These are phyloP conservation scores for Canna indica DNA, from an alignment of 176 grass and related monocot species.

Conservation along the genomic window DNA sequence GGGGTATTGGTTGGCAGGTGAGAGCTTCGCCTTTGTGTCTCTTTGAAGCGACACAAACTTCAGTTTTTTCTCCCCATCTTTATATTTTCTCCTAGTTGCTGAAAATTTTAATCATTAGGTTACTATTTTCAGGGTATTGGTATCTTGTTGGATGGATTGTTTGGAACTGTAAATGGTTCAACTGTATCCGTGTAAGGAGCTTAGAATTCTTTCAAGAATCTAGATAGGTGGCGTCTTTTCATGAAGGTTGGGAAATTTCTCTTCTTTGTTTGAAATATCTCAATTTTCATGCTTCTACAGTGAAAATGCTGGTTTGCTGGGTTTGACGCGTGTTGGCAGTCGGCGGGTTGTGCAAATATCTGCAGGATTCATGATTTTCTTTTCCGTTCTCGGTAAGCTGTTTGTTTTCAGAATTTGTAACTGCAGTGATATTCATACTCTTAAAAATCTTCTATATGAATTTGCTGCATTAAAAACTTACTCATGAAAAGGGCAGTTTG, in stretches of 20 bases:
- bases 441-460: no score
- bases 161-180: constrained; percentile 72
- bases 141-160: constrained; percentile 68
- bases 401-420: background rate
- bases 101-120: constrained; percentile 6
- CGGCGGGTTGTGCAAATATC: constrained; percentile 92
- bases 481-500: background rate
- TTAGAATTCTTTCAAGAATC: background rate
- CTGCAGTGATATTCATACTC: background rate
- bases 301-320: constrained; percentile 81
- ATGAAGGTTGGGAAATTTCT: background rate
- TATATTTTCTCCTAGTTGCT: background rate
- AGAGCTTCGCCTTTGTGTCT: background rate
- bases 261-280: constrained; percentile 2
- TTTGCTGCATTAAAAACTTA: background rate
- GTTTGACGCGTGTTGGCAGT: constrained; percentile 63
- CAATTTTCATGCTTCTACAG: constrained; percentile 30
- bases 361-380: constrained; percentile 98
- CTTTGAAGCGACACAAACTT: background rate
- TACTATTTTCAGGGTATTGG: constrained; percentile 50
- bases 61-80: background rate
- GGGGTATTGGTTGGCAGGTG: constrained; percentile 94
- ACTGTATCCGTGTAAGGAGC: constrained; percentile 55
- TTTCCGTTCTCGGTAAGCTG: constrained; percentile 69
- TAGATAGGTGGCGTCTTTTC: background rate